Base-by-base conservation (phyloP, 345 rosid species). In the Hibiscus syriacus region DNA sequence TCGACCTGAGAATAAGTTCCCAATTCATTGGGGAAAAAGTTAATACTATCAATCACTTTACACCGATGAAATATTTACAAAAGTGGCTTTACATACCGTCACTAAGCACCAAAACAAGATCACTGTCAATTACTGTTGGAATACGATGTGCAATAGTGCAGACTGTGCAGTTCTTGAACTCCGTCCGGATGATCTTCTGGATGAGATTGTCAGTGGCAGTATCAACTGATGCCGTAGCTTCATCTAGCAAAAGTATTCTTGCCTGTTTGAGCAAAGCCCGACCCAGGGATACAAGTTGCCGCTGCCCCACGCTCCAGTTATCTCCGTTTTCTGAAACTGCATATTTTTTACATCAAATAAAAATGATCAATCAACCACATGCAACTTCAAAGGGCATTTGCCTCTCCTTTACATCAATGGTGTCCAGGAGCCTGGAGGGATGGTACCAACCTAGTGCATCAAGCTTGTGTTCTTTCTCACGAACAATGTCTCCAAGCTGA, bases 261-360 rank as follows among this genome's bases (percentile, higher is more conserved):
- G 97, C 93, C 74, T 90, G 97, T 76, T 92, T 89, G 23, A 95
- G 92, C 72, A 95, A 82, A 61, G 98, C 96, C 60, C 99, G 79
- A 16, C 99, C 99, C 4, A 95, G 80, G 50, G 98, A 85, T 74
- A 95, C 96, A 53, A 95, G 90, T 76, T 95, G 99, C 66, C 98
- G 79, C 72, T 95, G 98, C 55, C 99, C 99, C 73, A 95, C 96
- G 72, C 99, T 95, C 99, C 99, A 95, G 83, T 95, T 95, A 73
- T 95, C 99, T 79, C 99, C 99, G 80, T 83, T 95, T 78, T 95
- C 99, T 69, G 87, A 60, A 57, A 95, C 99, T 94, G 79, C 61
- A 76, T 39, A 55, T 39, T 50, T 67, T 64, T 69, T 16, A 14
- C 50, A 45, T 45, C 6, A 45, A 45, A 19, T 22, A 6, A 54